Percentiles rank a stretch among this genome's conserved stretches.
These are phyloP conservation scores for Debaryomyces hansenii DNA, from an alignment of 805 yeast genomes.

Conservation along the genomic window DNA sequence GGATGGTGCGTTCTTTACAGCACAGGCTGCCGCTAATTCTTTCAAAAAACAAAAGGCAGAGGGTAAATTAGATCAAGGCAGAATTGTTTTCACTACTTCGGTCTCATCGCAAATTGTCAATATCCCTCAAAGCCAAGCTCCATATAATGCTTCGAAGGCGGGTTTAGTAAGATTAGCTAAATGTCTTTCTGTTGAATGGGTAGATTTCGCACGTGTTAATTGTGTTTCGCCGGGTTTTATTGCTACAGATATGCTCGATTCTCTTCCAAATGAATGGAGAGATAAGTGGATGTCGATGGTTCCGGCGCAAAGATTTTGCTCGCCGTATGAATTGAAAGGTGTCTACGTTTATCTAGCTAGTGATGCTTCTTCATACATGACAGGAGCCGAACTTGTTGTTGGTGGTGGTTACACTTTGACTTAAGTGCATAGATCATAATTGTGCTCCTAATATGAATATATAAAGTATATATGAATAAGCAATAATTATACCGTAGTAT, in stretches of 20 bases:
- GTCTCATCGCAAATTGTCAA: conserved; percentile 35
- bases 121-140: conserved; percentile 41
- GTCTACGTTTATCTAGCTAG: conserved; percentile 38
- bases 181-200: conserved; percentile 39
- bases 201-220: conserved; percentile 38
- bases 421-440: neutral
- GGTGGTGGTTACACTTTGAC: conserved; percentile 34
- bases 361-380: conserved; percentile 30
- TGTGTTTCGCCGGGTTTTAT: conserved; percentile 43
- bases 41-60: conserved; percentile 43
- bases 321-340: conserved; percentile 34
- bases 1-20: conserved; percentile 45
- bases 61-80: conserved; percentile 20
- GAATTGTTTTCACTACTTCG: conserved; percentile 7
- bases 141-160: conserved; percentile 45
- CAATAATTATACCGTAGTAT: too few relatives aligned
- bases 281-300: conserved; percentile 34
- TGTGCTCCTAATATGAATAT: too few relatives aligned
- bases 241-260: conserved; percentile 40
- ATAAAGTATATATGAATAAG: too few relatives aligned
- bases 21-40: conserved; percentile 48
- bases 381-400: conserved; percentile 41
- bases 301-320: conserved; percentile 36
- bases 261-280: conserved; percentile 34
- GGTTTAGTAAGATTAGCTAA: conserved; percentile 41